Base-by-base conservation (phyloP, 2,329 filamentous ascomycete genomes). In the Ophiocordyceps robertsii region DNA sequence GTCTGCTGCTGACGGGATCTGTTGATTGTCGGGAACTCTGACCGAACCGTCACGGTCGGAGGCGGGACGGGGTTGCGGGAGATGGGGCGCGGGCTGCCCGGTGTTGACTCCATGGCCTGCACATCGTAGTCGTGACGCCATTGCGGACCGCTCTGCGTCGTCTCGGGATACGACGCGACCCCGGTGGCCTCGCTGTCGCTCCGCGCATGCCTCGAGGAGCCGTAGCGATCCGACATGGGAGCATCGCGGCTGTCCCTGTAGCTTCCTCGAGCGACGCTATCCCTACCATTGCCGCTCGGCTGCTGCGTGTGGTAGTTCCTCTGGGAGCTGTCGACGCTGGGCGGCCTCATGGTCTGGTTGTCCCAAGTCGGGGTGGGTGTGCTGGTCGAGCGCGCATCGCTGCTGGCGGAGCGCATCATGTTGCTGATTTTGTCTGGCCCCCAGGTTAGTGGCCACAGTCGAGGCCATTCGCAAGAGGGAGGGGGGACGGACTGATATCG, bases 11-110 rank as follows among this genome's bases (percentile, higher is more conserved):
- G 87, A 40, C 89, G 82, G 17, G 89, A 95, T 49, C 87, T 77
- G 61, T 74, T 95, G 54, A 98, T 75, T 1, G 92, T 96, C 1
- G 92, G 92, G 56, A 95, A 98, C 62, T 98, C 92, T 57, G 90
- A 96, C 45, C 90, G 84, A 39, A 98, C 84, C 1, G 86, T 94
- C n/a, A 98, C 88, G 0, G 78, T 84, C 1, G 92, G 92, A 6
- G 88, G 70, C 1, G 92, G 89, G 45, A 96, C 95, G 0, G 88
- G 87, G 52, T 94, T 95, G 53, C 82, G 84, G 10, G 79, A 73
- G 17, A 82, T 73, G 6, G 72, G 65, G 32, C 83, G 80, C 6
- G 87, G 84, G 61, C 80, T 88, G 49, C 77, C 75, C 16, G 93
- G 71, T 30, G 80, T 83, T 0, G 85, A 86, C 61, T 95, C 90